A percentile compares a stretch with the other conserved stretches of the same genome.
phyloP scores from a whole-genome alignment of 2,329 filamentous ascomycete species.

The Aspergillus sclerotialis region DNA sequence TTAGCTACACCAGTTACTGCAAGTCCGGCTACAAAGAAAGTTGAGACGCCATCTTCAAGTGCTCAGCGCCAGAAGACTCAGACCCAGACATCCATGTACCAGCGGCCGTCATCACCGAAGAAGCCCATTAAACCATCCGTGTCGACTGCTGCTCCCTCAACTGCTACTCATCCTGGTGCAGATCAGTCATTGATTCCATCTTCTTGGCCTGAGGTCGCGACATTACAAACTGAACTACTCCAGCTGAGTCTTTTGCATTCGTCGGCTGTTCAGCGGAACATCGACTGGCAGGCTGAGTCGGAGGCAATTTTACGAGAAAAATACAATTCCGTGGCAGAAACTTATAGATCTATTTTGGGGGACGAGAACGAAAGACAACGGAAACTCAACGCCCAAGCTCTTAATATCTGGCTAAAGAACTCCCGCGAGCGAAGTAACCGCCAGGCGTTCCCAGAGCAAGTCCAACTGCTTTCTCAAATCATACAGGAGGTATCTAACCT shows the following conservation, averaged over 20 bases:
- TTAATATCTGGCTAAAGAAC: constrained; percentile 28
- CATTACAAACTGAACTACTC: constrained; percentile 37
- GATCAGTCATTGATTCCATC: constrained; percentile 18
- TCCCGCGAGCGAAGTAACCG: constrained; percentile 18
- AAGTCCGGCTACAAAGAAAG: constrained; percentile 9
- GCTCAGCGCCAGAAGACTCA: constrained; percentile 19
- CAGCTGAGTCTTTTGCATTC: constrained; percentile 36
- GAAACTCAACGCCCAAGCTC: constrained; percentile 27
- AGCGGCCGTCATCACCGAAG: constrained; percentile 33
- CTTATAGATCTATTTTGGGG: constrained; percentile 23
- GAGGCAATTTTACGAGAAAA: constrained; percentile 25
- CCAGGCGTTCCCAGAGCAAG: constrained; percentile 27
- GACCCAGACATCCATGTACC: constrained; percentile 30
- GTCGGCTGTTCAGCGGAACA: constrained; percentile 18
- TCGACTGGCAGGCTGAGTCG: constrained; percentile 23
- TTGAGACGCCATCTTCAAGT: constrained; percentile 10
- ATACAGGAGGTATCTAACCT: constrained; percentile 32
- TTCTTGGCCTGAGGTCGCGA: constrained; percentile 27
- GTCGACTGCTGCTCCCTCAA: constrained; percentile 10
- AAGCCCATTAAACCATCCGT: constrained; percentile 23
- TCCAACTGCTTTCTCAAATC: constrained; percentile 33
- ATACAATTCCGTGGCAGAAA: constrained; percentile 28
- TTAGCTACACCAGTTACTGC: constrained; percentile 13
- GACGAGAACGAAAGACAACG: constrained; percentile 28
- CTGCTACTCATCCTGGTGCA: constrained; percentile 8